phyloP scores from a whole-genome alignment of 1,139 yeast species.

The Saccharomyces pastorianus region DNA sequence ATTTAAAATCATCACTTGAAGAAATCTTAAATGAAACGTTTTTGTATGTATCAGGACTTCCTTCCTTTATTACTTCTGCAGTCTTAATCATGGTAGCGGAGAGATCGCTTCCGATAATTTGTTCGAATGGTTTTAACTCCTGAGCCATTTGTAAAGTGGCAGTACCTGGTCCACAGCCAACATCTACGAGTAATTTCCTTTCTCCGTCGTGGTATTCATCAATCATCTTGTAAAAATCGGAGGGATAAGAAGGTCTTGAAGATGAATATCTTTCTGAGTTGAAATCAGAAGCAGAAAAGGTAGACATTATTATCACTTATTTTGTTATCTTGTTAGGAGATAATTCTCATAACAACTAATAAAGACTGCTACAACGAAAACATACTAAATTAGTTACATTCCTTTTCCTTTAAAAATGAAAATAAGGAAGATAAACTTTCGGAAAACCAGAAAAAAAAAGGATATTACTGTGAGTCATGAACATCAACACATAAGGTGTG shows the following conservation, averaged over 20 bases:
- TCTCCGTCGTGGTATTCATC: conserved; percentile 35
- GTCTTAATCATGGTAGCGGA: conserved; percentile 54
- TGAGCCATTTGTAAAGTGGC: conserved; percentile 51
- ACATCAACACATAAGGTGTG: neutral
- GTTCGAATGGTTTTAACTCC: conserved; percentile 31
- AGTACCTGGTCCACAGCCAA: conserved; percentile 84
- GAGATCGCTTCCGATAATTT: conserved; percentile 62
- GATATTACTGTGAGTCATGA: neutral
- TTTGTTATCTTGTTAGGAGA: neutral
- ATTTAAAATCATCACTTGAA: conserved; percentile 30
- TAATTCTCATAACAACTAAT: neutral
- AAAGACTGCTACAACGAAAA: neutral
- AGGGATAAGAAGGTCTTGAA: conserved; percentile 63
- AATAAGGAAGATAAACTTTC: neutral
- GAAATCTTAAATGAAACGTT: conserved; percentile 24
- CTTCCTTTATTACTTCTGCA: conserved; percentile 31
- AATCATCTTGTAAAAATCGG: conserved; percentile 42
- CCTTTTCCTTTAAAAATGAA: neutral
- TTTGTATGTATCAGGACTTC: neutral
- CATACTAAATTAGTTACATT: neutral
- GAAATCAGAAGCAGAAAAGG: conserved; percentile 54
- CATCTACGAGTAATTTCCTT: conserved; percentile 44
- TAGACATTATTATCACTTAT: conserved; percentile 42
- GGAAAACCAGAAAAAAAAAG: neutral
- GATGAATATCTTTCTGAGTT: conserved; percentile 50